Evolutionary conservation across 192 early-diverging fungal genomes (phyloP), one percentile per base, ranked within the genome.

Genomic region (Neocallimastix lanati): DNA sequence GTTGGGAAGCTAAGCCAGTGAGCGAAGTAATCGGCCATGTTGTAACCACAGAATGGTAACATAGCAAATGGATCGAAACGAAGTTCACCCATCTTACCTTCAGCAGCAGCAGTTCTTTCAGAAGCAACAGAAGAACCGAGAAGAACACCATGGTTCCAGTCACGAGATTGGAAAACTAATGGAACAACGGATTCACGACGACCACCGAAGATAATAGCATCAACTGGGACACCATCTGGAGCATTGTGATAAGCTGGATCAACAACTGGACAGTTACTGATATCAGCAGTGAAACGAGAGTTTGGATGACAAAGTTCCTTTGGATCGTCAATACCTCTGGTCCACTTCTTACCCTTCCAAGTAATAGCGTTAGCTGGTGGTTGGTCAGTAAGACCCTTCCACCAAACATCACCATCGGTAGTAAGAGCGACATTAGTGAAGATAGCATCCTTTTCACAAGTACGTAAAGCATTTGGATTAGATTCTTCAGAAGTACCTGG

Each of bases 41-140:
- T 81, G 81, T 81, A 81, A 67, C 81, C 81, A 67, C 81, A 81
- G 81, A 81, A 81, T 58, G 81, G 81, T 28, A 81, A 80, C 81
- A 81, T 81, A 80, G 81, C 81, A 33, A 81, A 81, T 28, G 81
- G 81, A 36, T 81, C 81, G 80, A 81, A 81, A 28, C 81, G 81
- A 33, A 81, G 80, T 80, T 81, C 79, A 29, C 81, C 81, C 50
- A 40, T 79, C 79, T 29, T 80, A 29, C 80, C 81, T 33, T 81
- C 81, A 79, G 81, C 81, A 28, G 81, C 81, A 11, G 81, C 81
- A 28, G 81, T 81, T 28, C 40, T 35, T 80, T 81, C 81, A 80
- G 81, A 81, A 16, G 79, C 29, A 80, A 79, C 78, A 33, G 30
- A 29, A 25, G 81, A 79, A 79, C 81, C 81, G 30, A 81, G 79